Base-by-base conservation (phyloP, 495 filamentous ascomycete genomes). In the Aspergillus nanangensis region DNA sequence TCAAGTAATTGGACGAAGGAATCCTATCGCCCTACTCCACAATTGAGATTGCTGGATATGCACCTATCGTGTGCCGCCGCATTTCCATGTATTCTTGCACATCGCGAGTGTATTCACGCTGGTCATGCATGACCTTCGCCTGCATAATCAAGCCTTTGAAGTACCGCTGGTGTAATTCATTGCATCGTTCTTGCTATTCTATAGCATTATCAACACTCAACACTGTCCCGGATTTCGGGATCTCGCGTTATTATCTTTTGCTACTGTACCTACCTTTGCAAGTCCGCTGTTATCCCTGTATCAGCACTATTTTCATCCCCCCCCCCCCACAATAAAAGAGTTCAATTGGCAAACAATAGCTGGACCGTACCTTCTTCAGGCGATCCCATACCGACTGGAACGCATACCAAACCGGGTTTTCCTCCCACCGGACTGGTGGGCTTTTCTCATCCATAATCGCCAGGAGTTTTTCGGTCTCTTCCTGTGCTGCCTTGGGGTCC, bases 51-150 rank as follows among this genome's bases (percentile, higher is more conserved):
- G 40, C 40, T 17, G 40, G 40, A 17, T 31, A 43, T 13, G 10
- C 24, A 10, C 23, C 40, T 11, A 43, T 43, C 4, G 40, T 43
- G 3, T 19, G 10, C 3, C 42, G 29, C 2, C 32, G 42, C 42
- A 45, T 43, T n/a, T 31, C n/a, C 40, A 43, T 43, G 14, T 43
- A 43, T 19, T 43, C 40, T 13, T 43, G 40, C 7, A 43, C 24
- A 10, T 43, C 14, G 5, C 40, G 40, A 8, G 23, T 3, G 2
- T 17, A 31, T 8, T 8, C 14, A 1, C 22, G 23, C n/a, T 20
- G 11, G 9, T 39, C 37, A 7, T 8, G 18, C 24, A 31, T n/a
- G 13, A 20, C 18, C 27, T 31, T 29, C 3, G 32, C 40, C 25
- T 43, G 40, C 4, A 27, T 17, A 4, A 43, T 23, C 3, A 43